Base-by-base conservation (phyloP, 2,329 filamentous ascomycete genomes). In the Aspergillus nomiae region DNA sequence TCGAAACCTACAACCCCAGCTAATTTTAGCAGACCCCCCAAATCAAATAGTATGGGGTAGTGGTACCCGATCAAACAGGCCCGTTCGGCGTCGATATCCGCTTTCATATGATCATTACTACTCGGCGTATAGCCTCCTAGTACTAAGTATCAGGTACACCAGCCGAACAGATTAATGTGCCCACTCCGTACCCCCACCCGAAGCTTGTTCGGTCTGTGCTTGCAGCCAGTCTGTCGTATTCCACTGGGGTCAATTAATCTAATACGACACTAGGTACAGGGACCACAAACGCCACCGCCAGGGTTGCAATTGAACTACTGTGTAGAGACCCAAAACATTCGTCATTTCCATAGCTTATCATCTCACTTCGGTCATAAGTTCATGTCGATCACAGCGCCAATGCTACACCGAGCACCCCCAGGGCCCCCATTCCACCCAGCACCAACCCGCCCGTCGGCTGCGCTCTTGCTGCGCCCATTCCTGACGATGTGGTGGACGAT, bases 361-460 rank as follows among this genome's bases (percentile, higher is more conserved):
- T 50, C 26, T 50, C 46, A 50, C 46, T 19, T 19, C 34, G 26
- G 26, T 30, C 28, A 54, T 30, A 24, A n/a, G 21, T 32, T 26
- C 45, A 34, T 58, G 56, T 43, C 41, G 56, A 63, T 65, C 64
- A 71, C 63, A 73, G 43, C 57, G 61, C 70, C 60, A 73, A 34
- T 26, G 65, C 70, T 41, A 72, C 58, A 55, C 70, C 70, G 28
- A 72, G 60, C 28, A 73, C 62, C 12, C 69, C 63, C 59, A 73
- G 56, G 11, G 67, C 70, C 58, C 70, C 69, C 54, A 69, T 60
- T 41, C 64, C 65, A 34, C 66, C 68, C 46, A 63, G 60, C 1
- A 64, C 60, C 41, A 72, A 14, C 11, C 62, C 51, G 1, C 51
- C 70, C 28, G 69, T 70, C 7, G 67, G 58, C 45, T 68, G 63